Percentiles rank a stretch among this genome's conserved stretches.
Conservation (phyloP, 345 rosid species). For the Litchi chinensis region DNA sequence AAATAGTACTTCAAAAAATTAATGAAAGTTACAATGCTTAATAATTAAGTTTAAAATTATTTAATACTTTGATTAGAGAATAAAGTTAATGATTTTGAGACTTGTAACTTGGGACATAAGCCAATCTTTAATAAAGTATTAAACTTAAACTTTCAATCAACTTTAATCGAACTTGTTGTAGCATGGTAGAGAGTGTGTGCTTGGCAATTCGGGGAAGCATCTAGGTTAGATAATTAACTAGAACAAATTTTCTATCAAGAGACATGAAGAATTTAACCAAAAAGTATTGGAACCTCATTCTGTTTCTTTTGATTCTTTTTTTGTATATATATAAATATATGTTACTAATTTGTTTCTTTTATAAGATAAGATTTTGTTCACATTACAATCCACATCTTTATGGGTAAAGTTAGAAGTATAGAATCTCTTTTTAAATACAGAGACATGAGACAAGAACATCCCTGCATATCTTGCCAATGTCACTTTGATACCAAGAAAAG, state of each 20-base stretch:
- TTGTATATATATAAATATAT: not conserved
- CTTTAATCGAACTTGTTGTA: not conserved
- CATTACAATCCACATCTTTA: not conserved
- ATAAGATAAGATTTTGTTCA: not conserved
- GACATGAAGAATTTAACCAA: not conserved
- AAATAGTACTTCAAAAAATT: no score
- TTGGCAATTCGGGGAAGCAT: not conserved
- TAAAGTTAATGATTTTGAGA: no score
- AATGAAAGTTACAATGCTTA: no score
- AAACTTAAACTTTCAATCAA: not conserved
- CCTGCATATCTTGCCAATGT: not conserved
- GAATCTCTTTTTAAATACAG: not conserved
- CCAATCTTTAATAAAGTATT: not conserved
- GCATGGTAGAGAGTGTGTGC: not conserved
- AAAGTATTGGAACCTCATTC: conserved; percentile 10
- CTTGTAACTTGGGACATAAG: no score
- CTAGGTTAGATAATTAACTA: not conserved
- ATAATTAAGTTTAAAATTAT: no score
- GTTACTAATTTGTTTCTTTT: not conserved
- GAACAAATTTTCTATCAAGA: not conserved
- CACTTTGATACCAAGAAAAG: not conserved
- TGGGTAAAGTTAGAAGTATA: not conserved
- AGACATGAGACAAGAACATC: not conserved
- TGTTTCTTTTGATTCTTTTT: not conserved
- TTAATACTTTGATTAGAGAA: no score